phyloP scores from a whole-genome alignment of 2,329 filamentous ascomycete genomes.

The Epichloe baconii region DNA sequence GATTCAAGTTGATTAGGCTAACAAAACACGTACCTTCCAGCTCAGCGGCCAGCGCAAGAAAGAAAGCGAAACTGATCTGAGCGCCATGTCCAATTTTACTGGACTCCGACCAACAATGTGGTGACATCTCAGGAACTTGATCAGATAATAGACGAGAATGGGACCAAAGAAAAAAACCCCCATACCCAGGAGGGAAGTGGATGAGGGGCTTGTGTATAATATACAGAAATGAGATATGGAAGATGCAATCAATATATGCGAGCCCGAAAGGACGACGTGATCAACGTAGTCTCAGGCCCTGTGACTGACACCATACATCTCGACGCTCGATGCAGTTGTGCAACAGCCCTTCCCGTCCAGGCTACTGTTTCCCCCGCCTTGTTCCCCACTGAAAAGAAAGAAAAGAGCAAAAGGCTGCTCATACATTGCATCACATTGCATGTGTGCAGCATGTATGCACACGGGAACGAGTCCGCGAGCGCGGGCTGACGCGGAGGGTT shows the following conservation, averaged over 20 bases:
- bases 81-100: constrained; percentile 40
- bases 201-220: background rate
- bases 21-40: constrained; percentile 23
- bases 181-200: background rate
- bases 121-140: background rate
- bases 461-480: too few species aligned
- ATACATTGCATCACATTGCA: too few species aligned
- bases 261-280: background rate
- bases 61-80: constrained; percentile 41
- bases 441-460: too few species aligned
- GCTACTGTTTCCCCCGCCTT: background rate
- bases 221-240: too few species aligned
- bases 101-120: constrained; percentile 25
- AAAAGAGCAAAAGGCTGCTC: too few species aligned
- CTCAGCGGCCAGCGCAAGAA: constrained; percentile 59
- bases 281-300: background rate
- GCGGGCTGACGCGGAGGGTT: too few species aligned
- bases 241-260: background rate
- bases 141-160: background rate
- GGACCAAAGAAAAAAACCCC: background rate
- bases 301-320: background rate
- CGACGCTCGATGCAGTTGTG: background rate
- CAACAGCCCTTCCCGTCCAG: background rate
- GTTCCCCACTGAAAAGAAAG: too few species aligned
- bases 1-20: background rate